Evolutionary conservation across 164 flowering plant genomes (phyloP).

Genomic region (Annona squamosa): DNA sequence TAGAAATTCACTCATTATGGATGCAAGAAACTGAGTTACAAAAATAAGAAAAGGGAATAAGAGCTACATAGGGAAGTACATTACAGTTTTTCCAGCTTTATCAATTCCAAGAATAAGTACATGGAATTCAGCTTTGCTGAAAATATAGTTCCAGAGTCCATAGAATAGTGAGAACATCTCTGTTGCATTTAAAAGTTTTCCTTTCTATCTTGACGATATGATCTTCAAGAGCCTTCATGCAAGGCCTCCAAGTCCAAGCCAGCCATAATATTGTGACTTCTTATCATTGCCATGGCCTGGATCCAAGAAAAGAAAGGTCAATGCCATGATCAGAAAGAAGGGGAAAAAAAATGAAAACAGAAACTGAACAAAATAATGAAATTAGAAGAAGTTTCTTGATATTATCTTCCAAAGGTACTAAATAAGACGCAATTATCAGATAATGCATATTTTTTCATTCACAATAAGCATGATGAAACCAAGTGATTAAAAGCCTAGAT

Average conservation of each 20-base stretch:
- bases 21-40: neutral
- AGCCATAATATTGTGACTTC: neutral
- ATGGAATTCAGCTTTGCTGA: conserved; percentile 90
- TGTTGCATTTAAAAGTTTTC: conserved; percentile 10
- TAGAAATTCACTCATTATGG: neutral
- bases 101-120: conserved; percentile 95
- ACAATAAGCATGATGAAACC: too few relatives aligned
- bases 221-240: conserved; percentile 15
- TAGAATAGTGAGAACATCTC: conserved; percentile 87
- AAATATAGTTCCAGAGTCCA: conserved; percentile 84
- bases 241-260: conserved; percentile 1
- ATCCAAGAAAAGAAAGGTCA: conserved; percentile 12
- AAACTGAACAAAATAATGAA: neutral
- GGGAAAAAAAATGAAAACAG: neutral
- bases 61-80: conserved; percentile 3
- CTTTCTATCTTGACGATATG: conserved; percentile 6
- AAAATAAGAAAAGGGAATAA: neutral
- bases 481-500: too few relatives aligned
- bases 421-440: too few relatives aligned
- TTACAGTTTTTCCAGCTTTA: conserved; percentile 97
- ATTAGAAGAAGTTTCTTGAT: too few relatives aligned
- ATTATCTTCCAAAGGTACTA: too few relatives aligned
- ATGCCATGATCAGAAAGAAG: neutral
- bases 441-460: too few relatives aligned
- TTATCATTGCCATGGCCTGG: neutral